Conservation (phyloP, 495 filamentous ascomycete genomes). For the Penicillium bialowiezense region DNA sequence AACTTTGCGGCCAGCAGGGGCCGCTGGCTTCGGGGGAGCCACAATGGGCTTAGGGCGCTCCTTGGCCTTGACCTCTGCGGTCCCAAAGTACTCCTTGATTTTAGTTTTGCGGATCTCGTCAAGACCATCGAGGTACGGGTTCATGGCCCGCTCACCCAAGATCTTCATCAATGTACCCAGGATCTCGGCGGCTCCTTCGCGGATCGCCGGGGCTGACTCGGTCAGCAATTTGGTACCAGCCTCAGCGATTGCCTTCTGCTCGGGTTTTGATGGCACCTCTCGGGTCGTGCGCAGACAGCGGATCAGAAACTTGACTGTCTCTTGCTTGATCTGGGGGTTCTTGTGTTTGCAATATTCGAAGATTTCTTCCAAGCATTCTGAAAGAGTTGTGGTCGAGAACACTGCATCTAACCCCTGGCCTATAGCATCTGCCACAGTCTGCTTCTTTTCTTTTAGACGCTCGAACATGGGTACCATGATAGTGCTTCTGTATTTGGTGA, state of each 20-base stretch:
- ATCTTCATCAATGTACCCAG: conserved; percentile 98
- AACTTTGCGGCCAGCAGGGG: conserved; percentile 45
- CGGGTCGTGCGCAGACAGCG: conserved; percentile 81
- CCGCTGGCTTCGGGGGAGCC: conserved; percentile 57
- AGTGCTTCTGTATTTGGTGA: conserved; percentile 73
- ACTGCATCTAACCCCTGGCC: conserved; percentile 83
- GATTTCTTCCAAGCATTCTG: conserved; percentile 86
- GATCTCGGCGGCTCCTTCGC: conserved; percentile 86
- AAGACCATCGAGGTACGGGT: conserved; percentile 86
- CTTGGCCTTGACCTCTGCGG: conserved; percentile 93
- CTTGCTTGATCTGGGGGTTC: conserved; percentile 95
- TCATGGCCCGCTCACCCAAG: conserved; percentile 95
- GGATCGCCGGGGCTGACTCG: conserved; percentile 78
- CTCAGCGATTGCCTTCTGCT: conserved; percentile 83
- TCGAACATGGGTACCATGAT: conserved; percentile 89
- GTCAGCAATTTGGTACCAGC: conserved; percentile 82
- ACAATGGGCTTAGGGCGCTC: conserved; percentile 86
- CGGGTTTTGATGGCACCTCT: conserved; percentile 76
- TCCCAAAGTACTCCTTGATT: conserved; percentile 91
- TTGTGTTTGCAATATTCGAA: conserved; percentile 85
- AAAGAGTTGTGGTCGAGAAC: conserved; percentile 71
- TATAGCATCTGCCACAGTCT: conserved; percentile 81
- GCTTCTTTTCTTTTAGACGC: conserved; percentile 95
- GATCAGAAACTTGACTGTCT: conserved; percentile 86
- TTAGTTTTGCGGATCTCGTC: conserved; percentile 96